Conservation (phyloP, 495 filamentous ascomycete species). For the Thermochaetoides thermophila region DNA sequence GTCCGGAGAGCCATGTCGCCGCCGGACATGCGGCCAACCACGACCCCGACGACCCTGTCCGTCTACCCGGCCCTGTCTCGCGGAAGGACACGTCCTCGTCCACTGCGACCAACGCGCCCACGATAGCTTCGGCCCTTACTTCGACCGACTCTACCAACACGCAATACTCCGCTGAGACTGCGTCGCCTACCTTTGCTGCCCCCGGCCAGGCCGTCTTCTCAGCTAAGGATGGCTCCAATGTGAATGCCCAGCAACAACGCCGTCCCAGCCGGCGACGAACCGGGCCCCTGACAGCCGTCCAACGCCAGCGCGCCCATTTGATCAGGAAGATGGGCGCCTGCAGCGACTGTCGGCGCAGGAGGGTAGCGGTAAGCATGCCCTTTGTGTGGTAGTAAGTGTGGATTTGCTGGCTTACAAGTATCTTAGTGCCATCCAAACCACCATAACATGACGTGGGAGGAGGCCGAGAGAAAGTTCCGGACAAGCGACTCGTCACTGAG, state of each 20-base stretch:
- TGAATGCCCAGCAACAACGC: slow-evolving; percentile 26
- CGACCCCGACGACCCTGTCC: slow-evolving; percentile 22
- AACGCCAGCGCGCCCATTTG: slow-evolving; percentile 33
- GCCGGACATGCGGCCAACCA: slow-evolving; percentile 19
- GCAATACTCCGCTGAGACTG: slow-evolving; percentile 29
- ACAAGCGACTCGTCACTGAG: slow-evolving; percentile 26
- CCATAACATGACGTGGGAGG: slow-evolving; percentile 37
- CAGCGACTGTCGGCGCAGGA: slow-evolving; percentile 29
- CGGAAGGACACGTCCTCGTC: slow-evolving; percentile 36
- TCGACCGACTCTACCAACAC: too few relatives aligned
- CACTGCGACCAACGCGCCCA: slow-evolving; percentile 28
- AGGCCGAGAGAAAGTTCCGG: slow-evolving; percentile 29
- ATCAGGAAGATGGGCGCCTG: slow-evolving; percentile 37
- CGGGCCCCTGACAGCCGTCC: slow-evolving; percentile 30
- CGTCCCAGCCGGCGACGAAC: slow-evolving; percentile 31
- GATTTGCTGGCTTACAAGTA: slow-evolving; percentile 2
- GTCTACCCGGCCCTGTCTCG: slow-evolving; percentile 23
- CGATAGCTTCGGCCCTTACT: too few relatives aligned
- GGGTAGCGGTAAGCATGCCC: slow-evolving; percentile 30
- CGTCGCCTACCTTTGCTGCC: slow-evolving; percentile 17
- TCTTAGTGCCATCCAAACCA: slow-evolving; percentile 35
- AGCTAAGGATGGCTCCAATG: slow-evolving; percentile 31
- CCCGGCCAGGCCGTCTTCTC: slow-evolving; percentile 31
- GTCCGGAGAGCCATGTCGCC: slow-evolving; percentile 5
- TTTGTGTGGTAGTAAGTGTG: too few relatives aligned